Conservation (phyloP, 306 rosid species). For the Citrullus mucosospermus region DNA sequence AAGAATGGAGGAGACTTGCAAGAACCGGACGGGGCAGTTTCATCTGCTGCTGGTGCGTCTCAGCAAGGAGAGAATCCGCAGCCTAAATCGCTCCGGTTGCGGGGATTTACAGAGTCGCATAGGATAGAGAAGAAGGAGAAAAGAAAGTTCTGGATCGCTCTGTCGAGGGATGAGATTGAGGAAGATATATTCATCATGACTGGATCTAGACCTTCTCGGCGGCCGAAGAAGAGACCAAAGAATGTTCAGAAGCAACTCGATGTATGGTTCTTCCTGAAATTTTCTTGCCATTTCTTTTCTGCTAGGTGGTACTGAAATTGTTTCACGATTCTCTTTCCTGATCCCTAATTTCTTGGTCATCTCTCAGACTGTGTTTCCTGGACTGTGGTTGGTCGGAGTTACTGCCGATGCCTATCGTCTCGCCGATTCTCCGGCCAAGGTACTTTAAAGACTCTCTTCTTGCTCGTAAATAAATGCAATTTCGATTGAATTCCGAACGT, state of each 20-base stretch:
- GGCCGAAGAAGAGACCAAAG: constrained; percentile 84
- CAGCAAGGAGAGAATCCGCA: constrained; percentile 29
- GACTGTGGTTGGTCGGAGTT: constrained; percentile 77
- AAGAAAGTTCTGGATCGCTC: constrained; percentile 91
- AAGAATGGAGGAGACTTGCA: constrained; percentile 37
- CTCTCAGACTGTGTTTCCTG: constrained; percentile 68
- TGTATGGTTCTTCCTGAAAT: constrained; percentile 19
- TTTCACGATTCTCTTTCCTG: background rate
- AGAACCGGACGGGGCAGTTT: constrained; percentile 21
- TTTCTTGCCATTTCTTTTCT: background rate
- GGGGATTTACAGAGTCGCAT: constrained; percentile 42
- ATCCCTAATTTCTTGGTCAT: background rate
- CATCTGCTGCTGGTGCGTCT: constrained; percentile 8
- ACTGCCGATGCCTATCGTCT: constrained; percentile 54
- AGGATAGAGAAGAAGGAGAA: constrained; percentile 65
- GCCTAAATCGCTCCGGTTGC: constrained; percentile 65
- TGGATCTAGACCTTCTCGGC: constrained; percentile 72
- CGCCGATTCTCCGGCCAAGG: constrained; percentile 65
- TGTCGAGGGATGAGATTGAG: constrained; percentile 85
- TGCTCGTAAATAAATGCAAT: background rate
- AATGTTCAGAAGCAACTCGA: constrained; percentile 89
- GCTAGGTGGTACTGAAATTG: background rate
- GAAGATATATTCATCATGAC: constrained; percentile 85
- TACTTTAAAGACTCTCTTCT: background rate
- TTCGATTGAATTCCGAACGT: background rate